These are phyloP conservation scores for Fusarium proliferatum DNA, from an alignment of 2,329 filamentous ascomycete genomes.

Conservation along the genomic window DNA sequence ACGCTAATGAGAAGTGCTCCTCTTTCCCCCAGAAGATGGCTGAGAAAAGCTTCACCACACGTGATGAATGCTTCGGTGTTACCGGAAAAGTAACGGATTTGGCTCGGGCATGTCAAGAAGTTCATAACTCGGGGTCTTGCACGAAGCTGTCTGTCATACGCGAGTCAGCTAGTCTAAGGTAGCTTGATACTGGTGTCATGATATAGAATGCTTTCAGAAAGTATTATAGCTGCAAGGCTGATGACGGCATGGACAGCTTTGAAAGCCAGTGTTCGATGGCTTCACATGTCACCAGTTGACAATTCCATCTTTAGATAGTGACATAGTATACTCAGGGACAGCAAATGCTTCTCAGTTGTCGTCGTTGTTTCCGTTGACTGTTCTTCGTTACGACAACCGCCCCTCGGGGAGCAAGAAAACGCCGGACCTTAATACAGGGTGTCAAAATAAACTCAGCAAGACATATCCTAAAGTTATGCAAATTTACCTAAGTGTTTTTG, in stretches of 20 bases:
- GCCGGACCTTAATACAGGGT: no score
- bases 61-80: constrained; percentile 29
- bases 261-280: background rate
- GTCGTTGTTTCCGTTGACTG: no score
- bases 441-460: no score
- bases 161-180: background rate
- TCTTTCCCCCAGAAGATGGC: constrained; percentile 19
- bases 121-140: background rate
- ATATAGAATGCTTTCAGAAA: background rate
- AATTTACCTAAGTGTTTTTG: no score
- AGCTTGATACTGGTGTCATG: constrained; percentile 1
- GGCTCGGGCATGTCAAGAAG: constrained; percentile 5
- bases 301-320: background rate
- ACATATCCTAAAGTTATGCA: no score
- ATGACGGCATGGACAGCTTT: constrained; percentile 9
- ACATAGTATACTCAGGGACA: background rate
- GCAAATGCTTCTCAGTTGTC: background rate
- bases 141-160: constrained; percentile 1
- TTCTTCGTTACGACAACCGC: background rate
- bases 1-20: constrained; percentile 10
- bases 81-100: constrained; percentile 20
- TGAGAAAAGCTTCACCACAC: constrained; percentile 30
- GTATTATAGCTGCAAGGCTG: background rate
- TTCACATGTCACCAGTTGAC: background rate
- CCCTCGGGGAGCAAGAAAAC: no score